Percentiles rank a stretch among this genome's conserved stretches.
Evolutionary conservation across 352 stramenopile species (phyloP).

Genomic region (Globisporangium carolinianum): DNA sequence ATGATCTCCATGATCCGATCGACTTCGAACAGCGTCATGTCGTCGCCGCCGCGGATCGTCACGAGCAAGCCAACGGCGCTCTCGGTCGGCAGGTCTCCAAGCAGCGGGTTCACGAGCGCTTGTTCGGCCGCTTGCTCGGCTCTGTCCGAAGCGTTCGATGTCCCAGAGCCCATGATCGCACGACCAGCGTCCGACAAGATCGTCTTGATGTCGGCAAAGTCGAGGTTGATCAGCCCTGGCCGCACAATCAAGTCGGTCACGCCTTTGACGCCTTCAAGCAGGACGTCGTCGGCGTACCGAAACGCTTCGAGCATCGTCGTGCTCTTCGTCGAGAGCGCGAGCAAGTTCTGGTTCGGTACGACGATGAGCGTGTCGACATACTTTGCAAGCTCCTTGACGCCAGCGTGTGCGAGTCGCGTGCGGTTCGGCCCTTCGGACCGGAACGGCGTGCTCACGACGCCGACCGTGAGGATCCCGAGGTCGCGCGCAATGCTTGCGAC

Average conservation of each 20-base stretch:
- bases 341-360: conserved; percentile 95
- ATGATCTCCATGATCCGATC: conserved; percentile 88
- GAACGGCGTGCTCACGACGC: conserved; percentile 95
- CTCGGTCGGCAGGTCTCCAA: conserved; percentile 91
- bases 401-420: conserved; percentile 89
- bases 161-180: conserved; percentile 94
- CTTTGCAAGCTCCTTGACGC: conserved; percentile 89
- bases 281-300: conserved; percentile 91
- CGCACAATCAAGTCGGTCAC: conserved; percentile 96
- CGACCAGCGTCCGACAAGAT: conserved; percentile 93
- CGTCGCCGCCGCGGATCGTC: conserved; percentile 91
- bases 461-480: conserved; percentile 91
- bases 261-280: conserved; percentile 93
- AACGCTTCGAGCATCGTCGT: conserved; percentile 93
- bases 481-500: conserved; percentile 92
- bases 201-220: conserved; percentile 96
- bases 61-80: conserved; percentile 92
- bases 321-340: conserved; percentile 89
- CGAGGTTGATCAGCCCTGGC: conserved; percentile 95
- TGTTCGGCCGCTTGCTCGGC: conserved; percentile 89
- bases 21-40: conserved; percentile 92
- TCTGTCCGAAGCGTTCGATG: conserved; percentile 57
- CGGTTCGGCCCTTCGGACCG: conserved; percentile 92
- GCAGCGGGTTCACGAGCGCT: conserved; percentile 92
- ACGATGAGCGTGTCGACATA: conserved; percentile 95